Evolutionary conservation across 768 basidiomycete genomes (phyloP), one percentile per base, ranked within the genome.

Genomic region (Mycena metata): DNA sequence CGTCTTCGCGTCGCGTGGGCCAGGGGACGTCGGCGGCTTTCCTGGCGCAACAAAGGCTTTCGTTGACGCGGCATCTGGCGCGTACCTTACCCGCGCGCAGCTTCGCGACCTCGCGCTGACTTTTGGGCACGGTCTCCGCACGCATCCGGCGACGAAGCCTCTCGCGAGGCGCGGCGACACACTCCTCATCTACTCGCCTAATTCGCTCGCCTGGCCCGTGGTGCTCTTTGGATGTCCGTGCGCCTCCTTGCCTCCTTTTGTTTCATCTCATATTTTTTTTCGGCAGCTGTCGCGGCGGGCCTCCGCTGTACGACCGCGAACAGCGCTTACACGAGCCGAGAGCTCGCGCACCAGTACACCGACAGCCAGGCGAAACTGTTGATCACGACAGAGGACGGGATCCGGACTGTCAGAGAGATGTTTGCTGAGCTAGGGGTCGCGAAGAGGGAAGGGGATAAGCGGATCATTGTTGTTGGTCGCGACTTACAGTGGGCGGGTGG

Each of bases 261-360:
- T 21, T 21, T 63, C 24, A 66, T 19, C 12, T 9, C 51, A n/a
- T 49, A 21, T n/a, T 21, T 7, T 17, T 51, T 26, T 16, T 47
- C 60, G 2, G 70, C 80, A 39, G 78, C 76, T n/a, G 70, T 85
- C 19, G 88, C 91, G 0, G 87, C 87, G 0, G 89, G 88, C 1
- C 70, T 87, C 16, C 75, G 82, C 39, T 80, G 82, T 23, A 88
- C 88, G 1, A 82, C 86, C 4, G 88, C 86, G 26, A 91, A 90
- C 76, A 83, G 81, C 47, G 75, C 79, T 0, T 91, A 88, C 72
- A 86, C 85, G 2, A 71, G 83, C 10, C 62, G 70, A 0, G 91
- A 92, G 69, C 80, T 92, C 2, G 77, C 77, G 2, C 83, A 88
- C 72, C 92, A 92, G 71, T 83, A 88, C 49, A 73, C 65, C 19